Base-by-base conservation (phyloP, 805 yeast species). In the Metschnikowia matae region DNA sequence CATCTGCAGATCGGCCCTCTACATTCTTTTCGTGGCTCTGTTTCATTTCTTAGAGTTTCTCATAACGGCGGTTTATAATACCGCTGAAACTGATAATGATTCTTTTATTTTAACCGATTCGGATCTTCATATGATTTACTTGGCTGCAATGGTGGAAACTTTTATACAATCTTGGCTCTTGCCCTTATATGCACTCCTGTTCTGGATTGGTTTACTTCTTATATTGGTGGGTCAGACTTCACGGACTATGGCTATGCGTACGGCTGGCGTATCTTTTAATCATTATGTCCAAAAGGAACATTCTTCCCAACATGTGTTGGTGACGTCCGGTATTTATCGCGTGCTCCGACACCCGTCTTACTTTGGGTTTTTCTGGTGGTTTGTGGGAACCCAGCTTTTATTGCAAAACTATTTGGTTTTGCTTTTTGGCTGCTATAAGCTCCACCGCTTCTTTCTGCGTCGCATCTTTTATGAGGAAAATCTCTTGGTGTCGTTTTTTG, bases 361-460 rank as follows among this genome's bases (percentile, higher is more conserved):
- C 67, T 78, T 83, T 38, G 99, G 97, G 0, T 94, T 87, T 65
- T 91, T 83, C 62, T 83, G 89, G 81, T 94, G 98, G 97, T 92
- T 95, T 13, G 56, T 91, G 3, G 97, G 97, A 0, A 75, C 89
- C 1, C 96, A 92, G 63, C 21, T 94, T 42, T 55, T 85, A 52
- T 66, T 92, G 50, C 67, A 81, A 41, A 94, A 90, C 67, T 82
- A 87, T 6, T 42, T 89, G 0, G 75, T 89, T 1, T 59, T 80
- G 2, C 44, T 73, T 1, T 70, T 76, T 0, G 94, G 90, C 53
- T 59, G 74, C 0, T 55, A 67, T n/a, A 78, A 82, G 3, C 70
- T 94, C 18, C 82, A 83, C 79, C 60, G 65, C 33, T 94, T 94
- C 62, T 94, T 94, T 71, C 66, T 66, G 6, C 63, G 67, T 10